Percentiles rank a stretch among this genome's conserved stretches.
phyloP scores from a whole-genome alignment of 495 filamentous ascomycete genomes.

The Lindgomyces ingoldianus region DNA sequence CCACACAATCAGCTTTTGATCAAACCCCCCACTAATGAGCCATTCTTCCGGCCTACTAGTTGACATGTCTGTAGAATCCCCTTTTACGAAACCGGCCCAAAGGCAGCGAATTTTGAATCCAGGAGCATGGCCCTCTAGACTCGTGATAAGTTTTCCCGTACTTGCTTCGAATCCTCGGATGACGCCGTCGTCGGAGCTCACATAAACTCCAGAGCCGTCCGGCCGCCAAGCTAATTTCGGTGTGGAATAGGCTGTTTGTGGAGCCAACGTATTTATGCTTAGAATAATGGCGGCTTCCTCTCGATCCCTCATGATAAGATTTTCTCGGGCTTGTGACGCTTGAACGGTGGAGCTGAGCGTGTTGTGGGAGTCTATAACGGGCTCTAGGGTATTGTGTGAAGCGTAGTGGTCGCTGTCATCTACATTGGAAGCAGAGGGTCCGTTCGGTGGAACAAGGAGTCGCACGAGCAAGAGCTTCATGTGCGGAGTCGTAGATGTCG shows the following conservation, averaged over 20 bases:
- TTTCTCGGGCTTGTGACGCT: constrained; percentile 53
- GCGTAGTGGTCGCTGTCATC: neutral
- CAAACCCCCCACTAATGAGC: constrained; percentile 70
- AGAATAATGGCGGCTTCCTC: constrained; percentile 63
- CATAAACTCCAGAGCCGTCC: constrained; percentile 65
- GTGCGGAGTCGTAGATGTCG: constrained; percentile 62
- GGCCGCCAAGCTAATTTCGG: constrained; percentile 67
- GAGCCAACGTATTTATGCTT: constrained; percentile 62
- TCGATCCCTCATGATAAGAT: constrained; percentile 54
- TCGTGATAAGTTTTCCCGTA: constrained; percentile 59
- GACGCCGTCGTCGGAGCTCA: constrained; percentile 69
- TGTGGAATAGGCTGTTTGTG: constrained; percentile 69
- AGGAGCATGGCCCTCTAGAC: constrained; percentile 57
- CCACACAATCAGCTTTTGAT: constrained; percentile 65
- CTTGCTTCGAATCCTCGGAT: constrained; percentile 64
- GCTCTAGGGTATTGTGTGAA: neutral
- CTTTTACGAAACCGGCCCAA: constrained; percentile 59
- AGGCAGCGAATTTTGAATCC: constrained; percentile 67
- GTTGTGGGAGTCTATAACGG: neutral
- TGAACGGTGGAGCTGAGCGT: constrained; percentile 39
- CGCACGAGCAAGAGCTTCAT: constrained; percentile 68
- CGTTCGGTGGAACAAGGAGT: constrained; percentile 54
- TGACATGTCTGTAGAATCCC: constrained; percentile 35
- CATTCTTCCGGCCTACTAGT: constrained; percentile 49
- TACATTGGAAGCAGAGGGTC: neutral